Evolutionary conservation across 345 rosid genomes (phyloP).

Genomic region (Pseudoturritis turrita): DNA sequence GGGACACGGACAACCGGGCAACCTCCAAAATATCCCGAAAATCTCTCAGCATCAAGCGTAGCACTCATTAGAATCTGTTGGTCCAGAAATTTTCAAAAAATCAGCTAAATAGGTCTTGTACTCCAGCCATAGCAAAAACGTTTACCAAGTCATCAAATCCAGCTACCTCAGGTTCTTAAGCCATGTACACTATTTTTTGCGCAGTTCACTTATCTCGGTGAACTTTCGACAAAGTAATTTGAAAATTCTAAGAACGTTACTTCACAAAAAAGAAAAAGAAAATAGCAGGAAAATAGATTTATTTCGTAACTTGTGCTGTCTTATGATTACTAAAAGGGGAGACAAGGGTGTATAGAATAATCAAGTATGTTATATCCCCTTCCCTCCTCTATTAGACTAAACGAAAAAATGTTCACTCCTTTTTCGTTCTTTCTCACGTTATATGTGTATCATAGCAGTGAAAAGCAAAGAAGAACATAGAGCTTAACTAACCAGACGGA

Average conservation of each 20-base stretch:
- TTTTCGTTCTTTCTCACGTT: not conserved
- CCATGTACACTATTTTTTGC: not conserved
- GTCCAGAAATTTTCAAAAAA: conserved; percentile 4
- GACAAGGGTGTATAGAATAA: no score
- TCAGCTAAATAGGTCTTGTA: not conserved
- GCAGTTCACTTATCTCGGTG: not conserved
- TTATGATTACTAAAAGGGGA: not conserved
- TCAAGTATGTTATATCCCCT: not conserved
- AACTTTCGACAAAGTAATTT: not conserved
- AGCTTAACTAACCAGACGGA: conserved; percentile 79
- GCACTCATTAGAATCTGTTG: conserved; percentile 93
- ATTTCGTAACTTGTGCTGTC: not conserved
- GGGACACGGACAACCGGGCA: conserved; percentile 87
- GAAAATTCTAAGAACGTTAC: not conserved
- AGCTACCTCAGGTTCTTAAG: conserved; percentile 10
- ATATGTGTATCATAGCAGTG: not conserved
- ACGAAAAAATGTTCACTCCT: not conserved
- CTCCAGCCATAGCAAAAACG: not conserved
- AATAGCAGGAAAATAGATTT: not conserved
- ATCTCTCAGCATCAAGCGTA: conserved; percentile 82
- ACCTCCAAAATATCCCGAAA: conserved; percentile 92
- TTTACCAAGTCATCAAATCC: not conserved
- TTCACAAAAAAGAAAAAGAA: not conserved
- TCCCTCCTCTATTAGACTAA: not conserved
- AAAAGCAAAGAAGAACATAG: conserved; percentile 2